Evolutionary conservation across 371 early-diverging fungal genomes (phyloP), one percentile per base, ranked within the genome.

Genomic region (Mucor plumbeus): DNA sequence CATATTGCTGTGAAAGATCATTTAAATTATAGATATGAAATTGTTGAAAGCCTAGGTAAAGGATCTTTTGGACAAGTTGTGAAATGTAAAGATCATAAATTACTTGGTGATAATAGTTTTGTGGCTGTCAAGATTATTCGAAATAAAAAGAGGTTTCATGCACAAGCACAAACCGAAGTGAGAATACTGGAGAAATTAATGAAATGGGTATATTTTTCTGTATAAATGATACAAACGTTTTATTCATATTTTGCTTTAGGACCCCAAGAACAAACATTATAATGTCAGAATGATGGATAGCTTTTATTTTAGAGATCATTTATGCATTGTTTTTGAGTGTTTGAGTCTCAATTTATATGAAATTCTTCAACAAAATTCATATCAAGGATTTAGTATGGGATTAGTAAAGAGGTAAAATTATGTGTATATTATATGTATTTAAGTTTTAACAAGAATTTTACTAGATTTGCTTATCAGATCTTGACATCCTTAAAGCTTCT

Each of bases 281-380:
- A 85, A 91, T 61, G 86, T 99, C 44, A 91, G 94, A 56, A 93
- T 99, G 88, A 79, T 87, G 7, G 97, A 95, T 54, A 88, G 89
- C 64, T 99, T 99, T 80, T 89, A 91, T 64, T 98, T 96, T 79
- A 89, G 96, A 40, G 89, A 88, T 50, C 99, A 99, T 81, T 77
- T 99, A 59, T 99, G 99, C 73, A 95, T 99, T 69, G 95, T 94
- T 4, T 91, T 93, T 71, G 99, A 99, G 82, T 88, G 97, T 48
- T 85, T 99, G 43, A 94, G 94, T 26, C 89, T 94, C 61, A 99
- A 99, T 74, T 79, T 99, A 55, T 99, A 98, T 84, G 99, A 99
- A 71, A 93, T 96, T 73, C 85, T 98, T 55, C 97, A 97, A 83
- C 91, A 90, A 56, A 94, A 95, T 67, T 87, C 90, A 44, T 99